phyloP scores from a whole-genome alignment of 306 rosid genomes.

The Macrotyloma uniflorum region DNA sequence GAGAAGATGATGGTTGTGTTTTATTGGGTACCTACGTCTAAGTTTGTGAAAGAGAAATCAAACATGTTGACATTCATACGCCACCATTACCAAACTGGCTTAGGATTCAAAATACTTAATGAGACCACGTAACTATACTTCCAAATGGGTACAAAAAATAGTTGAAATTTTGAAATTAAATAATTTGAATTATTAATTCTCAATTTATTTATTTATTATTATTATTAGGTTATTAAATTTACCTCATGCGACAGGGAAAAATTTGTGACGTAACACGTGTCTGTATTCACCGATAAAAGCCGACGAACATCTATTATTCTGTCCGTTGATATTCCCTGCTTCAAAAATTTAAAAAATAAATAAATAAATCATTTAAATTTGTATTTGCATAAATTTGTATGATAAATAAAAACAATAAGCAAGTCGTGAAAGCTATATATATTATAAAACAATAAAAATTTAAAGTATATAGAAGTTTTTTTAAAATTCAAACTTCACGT shows the following conservation, averaged over 20 bases:
- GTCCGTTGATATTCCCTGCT: slow-evolving; percentile 99
- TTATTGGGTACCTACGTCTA: neutral
- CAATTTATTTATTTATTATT: neutral
- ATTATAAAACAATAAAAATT: neutral
- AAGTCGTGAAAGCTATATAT: neutral
- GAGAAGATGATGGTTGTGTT: neutral
- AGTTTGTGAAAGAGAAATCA: slow-evolving; percentile 24
- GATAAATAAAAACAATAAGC: neutral
- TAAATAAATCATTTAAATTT: neutral
- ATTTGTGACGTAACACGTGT: slow-evolving; percentile 78
- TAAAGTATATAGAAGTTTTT: neutral
- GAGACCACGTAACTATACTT: neutral
- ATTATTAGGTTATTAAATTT: neutral
- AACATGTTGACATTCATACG: neutral
- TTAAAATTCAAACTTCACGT: neutral
- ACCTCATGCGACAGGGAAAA: slow-evolving; percentile 90
- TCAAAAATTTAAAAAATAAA: slow-evolving; percentile 14
- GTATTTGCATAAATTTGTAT: neutral
- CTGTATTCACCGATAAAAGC: slow-evolving; percentile 63
- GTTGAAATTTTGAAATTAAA: neutral
- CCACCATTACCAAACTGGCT: neutral
- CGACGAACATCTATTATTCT: slow-evolving; percentile 82
- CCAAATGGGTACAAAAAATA: neutral
- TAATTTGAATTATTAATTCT: neutral
- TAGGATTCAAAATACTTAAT: neutral